phyloP scores from a whole-genome alignment of 352 stramenopile genomes.

The Phytophthora litchii region DNA sequence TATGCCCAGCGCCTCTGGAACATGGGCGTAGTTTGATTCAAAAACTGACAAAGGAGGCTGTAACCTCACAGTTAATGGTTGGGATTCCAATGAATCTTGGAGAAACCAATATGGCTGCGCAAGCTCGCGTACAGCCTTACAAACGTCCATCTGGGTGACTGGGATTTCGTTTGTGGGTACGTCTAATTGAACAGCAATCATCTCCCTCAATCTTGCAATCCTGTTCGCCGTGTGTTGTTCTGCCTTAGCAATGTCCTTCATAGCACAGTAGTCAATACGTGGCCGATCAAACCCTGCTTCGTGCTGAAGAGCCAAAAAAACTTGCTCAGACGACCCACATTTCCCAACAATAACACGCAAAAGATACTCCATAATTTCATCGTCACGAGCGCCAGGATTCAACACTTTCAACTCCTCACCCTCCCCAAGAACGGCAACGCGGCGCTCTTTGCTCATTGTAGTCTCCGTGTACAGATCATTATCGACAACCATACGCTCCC shows the following conservation, averaged over 20 bases:
- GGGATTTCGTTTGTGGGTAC: not conserved
- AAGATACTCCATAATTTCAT: conserved; percentile 68
- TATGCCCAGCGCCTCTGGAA: conserved; percentile 39
- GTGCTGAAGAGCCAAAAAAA: conserved; percentile 52
- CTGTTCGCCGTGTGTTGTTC: conserved; percentile 21
- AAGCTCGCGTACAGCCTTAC: conserved; percentile 20
- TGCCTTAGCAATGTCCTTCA: conserved; percentile 46
- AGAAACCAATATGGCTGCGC: conserved; percentile 43
- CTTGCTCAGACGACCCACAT: conserved; percentile 50
- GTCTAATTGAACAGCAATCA: conserved; percentile 19
- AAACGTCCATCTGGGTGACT: not conserved
- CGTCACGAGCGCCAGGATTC: conserved; percentile 44
- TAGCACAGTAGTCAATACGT: conserved; percentile 52
- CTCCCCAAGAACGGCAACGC: conserved; percentile 46
- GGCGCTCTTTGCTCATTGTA: conserved; percentile 63
- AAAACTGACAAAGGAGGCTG: conserved; percentile 58
- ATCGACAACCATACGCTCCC: conserved; percentile 56
- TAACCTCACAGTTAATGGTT: conserved; percentile 35
- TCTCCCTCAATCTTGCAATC: conserved; percentile 31
- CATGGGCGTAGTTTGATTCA: conserved; percentile 55
- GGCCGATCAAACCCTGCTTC: conserved; percentile 39
- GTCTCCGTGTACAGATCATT: conserved; percentile 65
- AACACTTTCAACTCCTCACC: conserved; percentile 43
- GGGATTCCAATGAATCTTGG: conserved; percentile 12
- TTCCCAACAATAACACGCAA: conserved; percentile 53